A percentile compares a stretch with the other conserved stretches of the same genome.
phyloP scores from a whole-genome alignment of 2,329 filamentous ascomycete species.

The Verticillium tricorpus region DNA sequence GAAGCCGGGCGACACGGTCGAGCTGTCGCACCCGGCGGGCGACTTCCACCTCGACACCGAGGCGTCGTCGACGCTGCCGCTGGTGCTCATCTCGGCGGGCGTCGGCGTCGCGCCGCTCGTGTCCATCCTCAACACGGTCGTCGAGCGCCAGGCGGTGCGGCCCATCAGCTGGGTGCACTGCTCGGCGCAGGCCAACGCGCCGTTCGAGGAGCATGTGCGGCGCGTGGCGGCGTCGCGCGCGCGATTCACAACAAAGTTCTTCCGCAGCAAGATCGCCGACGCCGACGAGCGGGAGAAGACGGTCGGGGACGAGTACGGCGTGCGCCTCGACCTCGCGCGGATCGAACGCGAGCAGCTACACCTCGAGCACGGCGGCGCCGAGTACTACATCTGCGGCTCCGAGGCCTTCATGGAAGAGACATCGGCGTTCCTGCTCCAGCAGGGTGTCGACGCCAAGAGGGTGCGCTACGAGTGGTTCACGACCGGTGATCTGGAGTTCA shows the following conservation, averaged over 20 bases:
- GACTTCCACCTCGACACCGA: slow-evolving; percentile 53
- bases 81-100: slow-evolving; percentile 59
- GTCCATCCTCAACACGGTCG: slow-evolving; percentile 54
- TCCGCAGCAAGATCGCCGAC: slow-evolving; percentile 43
- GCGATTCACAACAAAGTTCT: slow-evolving; percentile 37
- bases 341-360: slow-evolving; percentile 39
- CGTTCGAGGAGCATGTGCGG: slow-evolving; percentile 50
- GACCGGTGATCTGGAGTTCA: slow-evolving; percentile 32
- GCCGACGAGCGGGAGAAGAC: slow-evolving; percentile 32
- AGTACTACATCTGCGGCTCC: slow-evolving; percentile 52
- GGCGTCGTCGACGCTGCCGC: slow-evolving; percentile 33
- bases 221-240: slow-evolving; percentile 33
- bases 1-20: slow-evolving; percentile 55
- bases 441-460: slow-evolving; percentile 31
- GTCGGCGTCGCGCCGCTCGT: slow-evolving; percentile 57
- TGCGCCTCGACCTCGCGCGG: slow-evolving; percentile 41
- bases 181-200: slow-evolving; percentile 39
- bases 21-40: slow-evolving; percentile 63
- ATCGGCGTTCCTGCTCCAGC: slow-evolving; percentile 33
- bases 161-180: slow-evolving; percentile 58
- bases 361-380: slow-evolving; percentile 37
- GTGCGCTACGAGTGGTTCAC: slow-evolving; percentile 45
- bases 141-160: slow-evolving; percentile 37
- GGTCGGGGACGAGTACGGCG: slow-evolving; percentile 32
- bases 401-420: slow-evolving; percentile 52